Base-by-base conservation (phyloP, 1,284 basidiomycete genomes). In the Marasmius fiardii region DNA sequence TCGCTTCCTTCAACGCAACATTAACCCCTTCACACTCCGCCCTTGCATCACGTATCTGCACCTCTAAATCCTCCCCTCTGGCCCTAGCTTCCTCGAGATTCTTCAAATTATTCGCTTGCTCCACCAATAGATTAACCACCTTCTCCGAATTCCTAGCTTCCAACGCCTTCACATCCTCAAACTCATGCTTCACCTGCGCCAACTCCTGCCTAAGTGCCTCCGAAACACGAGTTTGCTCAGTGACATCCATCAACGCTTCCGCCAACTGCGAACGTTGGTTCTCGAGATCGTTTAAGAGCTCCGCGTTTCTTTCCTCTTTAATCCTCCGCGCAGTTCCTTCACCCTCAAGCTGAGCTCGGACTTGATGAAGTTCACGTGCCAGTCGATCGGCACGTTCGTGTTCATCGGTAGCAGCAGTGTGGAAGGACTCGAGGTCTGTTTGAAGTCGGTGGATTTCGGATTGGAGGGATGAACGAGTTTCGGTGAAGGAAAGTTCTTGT, bases 51-150 rank as follows among this genome's bases (percentile, higher is more conserved):
- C 78, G 74, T 45, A 95, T 84, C 67, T 93, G 88, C 8, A 76
- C 72, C 67, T 92, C 86, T 47, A 93, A 67, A 66, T 90, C 81
- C 60, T 90, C 88, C 10, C 86, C 86, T 7, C 85, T 76, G 2
- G 80, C 73, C 43, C 90, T 83, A 0, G 90, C 87, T 55, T 87
- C 88, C 61, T 92, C 90, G 20, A 95, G 73, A 20, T 83, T 82
- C 20, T 81, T 80, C 35, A 93, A 70, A 24, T 82, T 84, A 45
- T 74, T 75, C 14, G 85, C 83, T 62, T 93, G 88, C 51, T 93
- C 91, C 56, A 86, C 83, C 44, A 93, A 74, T 39, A 94, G 71
- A 48, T 75, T 76, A 6, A 80, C 76, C 20, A 92, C 73, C 63
- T 88, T 88, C 53, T 74, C 74, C 18, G 81, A 75, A 50, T 91